These are phyloP conservation scores for Phoenix roebelenii DNA, from an alignment of 176 grass and related monocot genomes.

Conservation along the genomic window DNA sequence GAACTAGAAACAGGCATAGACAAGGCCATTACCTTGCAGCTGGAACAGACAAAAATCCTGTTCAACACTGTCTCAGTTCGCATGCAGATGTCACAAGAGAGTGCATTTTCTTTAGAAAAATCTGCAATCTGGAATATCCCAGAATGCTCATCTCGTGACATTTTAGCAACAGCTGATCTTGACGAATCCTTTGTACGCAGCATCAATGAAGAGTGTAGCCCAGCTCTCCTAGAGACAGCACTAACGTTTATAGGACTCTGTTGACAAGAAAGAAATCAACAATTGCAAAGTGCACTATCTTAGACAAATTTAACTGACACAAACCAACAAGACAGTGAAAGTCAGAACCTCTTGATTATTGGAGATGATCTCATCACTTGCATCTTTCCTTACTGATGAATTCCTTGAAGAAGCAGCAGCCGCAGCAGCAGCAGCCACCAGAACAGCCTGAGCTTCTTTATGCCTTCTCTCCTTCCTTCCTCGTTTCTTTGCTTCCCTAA, in stretches of 20 bases:
- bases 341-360: constrained; percentile 51
- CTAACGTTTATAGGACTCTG: constrained; percentile 40
- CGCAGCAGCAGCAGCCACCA: constrained; percentile 79
- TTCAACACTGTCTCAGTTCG: constrained; percentile 71
- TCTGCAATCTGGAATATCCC: constrained; percentile 62
- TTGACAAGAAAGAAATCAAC: constrained; percentile 10
- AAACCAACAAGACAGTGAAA: constrained; percentile 3
- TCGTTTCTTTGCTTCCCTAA: constrained; percentile 91
- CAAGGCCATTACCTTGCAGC: constrained; percentile 50
- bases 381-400: constrained; percentile 65
- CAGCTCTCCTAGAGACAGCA: constrained; percentile 38
- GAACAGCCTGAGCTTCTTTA: constrained; percentile 93
- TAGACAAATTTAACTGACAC: not conserved
- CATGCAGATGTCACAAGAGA: constrained; percentile 79
- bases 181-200: constrained; percentile 44
- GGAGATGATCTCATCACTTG: constrained; percentile 36
- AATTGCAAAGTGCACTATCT: no score
- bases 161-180: constrained; percentile 45
- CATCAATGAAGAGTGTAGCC: constrained; percentile 19
- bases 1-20: no score
- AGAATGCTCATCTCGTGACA: constrained; percentile 47
- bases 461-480: constrained; percentile 92
- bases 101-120: constrained; percentile 67
- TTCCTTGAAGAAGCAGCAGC: constrained; percentile 69
- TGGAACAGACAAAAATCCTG: constrained; percentile 89